These are phyloP conservation scores for Gossypium rotundifolium DNA, from an alignment of 345 rosid species.

Conservation along the genomic window DNA sequence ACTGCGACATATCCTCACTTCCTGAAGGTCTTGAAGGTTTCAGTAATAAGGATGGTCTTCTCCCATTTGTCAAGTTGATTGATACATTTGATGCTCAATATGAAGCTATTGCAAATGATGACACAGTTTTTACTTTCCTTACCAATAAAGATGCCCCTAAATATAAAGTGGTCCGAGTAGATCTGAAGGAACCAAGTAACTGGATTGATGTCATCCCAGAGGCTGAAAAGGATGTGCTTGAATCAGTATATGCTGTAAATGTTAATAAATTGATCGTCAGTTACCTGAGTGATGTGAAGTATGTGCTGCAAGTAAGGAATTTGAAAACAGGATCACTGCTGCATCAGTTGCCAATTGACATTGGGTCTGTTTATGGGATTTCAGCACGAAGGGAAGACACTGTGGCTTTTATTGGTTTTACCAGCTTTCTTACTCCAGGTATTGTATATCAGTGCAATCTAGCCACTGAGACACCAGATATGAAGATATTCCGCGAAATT, in stretches of 20 bases:
- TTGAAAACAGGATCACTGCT: conserved; percentile 61
- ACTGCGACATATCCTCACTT: conserved; percentile 67
- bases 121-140: conserved; percentile 59
- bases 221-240: conserved; percentile 73
- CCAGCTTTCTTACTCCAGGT: conserved; percentile 82
- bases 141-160: conserved; percentile 84
- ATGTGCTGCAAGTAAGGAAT: conserved; percentile 72
- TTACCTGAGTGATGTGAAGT: conserved; percentile 85
- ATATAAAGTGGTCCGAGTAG: conserved; percentile 73
- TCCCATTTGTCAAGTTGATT: conserved; percentile 73
- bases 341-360: conserved; percentile 69
- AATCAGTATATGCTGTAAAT: conserved; percentile 58
- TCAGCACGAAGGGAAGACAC: conserved; percentile 61
- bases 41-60: conserved; percentile 38
- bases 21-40: conserved; percentile 61
- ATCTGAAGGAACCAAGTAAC: conserved; percentile 30
- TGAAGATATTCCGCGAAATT: conserved; percentile 74
- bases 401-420: conserved; percentile 55
- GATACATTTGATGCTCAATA: conserved; percentile 68
- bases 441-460: conserved; percentile 73
- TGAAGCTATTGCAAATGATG: conserved; percentile 67
- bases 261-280: conserved; percentile 58
- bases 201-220: conserved; percentile 43
- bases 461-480: conserved; percentile 39
- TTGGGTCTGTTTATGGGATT: conserved; percentile 61